Conservation (phyloP, 176 grass and related monocot species). For the Elymus sibiricus region DNA sequence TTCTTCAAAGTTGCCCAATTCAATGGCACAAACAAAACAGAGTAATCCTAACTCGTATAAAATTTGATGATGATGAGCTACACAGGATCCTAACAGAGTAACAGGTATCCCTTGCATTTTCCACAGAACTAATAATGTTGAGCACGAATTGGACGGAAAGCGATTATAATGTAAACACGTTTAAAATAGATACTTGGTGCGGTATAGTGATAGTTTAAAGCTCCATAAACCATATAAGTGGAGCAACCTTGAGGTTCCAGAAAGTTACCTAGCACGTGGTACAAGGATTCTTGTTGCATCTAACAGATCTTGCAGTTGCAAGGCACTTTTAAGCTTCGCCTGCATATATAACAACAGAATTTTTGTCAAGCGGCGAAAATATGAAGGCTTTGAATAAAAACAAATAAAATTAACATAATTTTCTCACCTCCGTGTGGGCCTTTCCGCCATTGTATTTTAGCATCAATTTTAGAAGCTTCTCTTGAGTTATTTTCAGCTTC, state of each 20-base stretch:
- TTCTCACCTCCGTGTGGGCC: slow-evolving; percentile 57
- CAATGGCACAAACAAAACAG: background rate
- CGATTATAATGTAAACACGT: background rate
- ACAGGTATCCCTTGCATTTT: background rate
- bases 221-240: slow-evolving; percentile 17
- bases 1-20: background rate
- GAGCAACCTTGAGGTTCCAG: slow-evolving; percentile 12
- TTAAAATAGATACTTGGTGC: background rate
- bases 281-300: slow-evolving; percentile 94
- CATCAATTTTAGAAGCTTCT: slow-evolving; percentile 94
- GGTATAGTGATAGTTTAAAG: slow-evolving; percentile 6
- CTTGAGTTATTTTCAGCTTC: slow-evolving; percentile 92
- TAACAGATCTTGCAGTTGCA: slow-evolving; percentile 97
- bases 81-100: background rate
- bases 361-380: slow-evolving; percentile 14
- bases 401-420: background rate
- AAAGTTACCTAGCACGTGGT: slow-evolving; percentile 71
- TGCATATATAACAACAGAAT: slow-evolving; percentile 38
- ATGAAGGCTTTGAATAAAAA: slow-evolving; percentile 14
- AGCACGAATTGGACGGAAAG: background rate
- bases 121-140: slow-evolving; percentile 24
- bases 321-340: slow-evolving; percentile 95
- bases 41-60: background rate
- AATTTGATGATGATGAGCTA: background rate
- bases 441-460: slow-evolving; percentile 97